These are phyloP conservation scores for Polygonum maritimum DNA, from an alignment of 148 eudicot genomes.

Conservation along the genomic window DNA sequence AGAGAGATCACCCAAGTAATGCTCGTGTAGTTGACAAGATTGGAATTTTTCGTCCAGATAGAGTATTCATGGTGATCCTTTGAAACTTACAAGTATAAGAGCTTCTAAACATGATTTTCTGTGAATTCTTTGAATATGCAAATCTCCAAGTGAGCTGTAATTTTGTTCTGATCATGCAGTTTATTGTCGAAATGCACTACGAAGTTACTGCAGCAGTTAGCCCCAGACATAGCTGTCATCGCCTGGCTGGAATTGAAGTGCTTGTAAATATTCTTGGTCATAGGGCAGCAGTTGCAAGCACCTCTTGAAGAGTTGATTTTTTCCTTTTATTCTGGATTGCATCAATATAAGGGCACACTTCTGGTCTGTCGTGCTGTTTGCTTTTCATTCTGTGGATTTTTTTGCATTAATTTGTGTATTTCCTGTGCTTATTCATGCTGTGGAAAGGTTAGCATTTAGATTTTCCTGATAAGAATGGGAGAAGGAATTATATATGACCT, in stretches of 20 bases:
- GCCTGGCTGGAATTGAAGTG: conserved; percentile 79
- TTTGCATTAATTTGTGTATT: background rate
- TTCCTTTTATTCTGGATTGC: background rate
- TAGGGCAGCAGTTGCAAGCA: conserved; percentile 75
- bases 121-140: background rate
- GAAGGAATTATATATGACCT: too few species aligned
- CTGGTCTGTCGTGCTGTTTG: background rate
- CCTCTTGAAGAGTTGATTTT: conserved; percentile 46
- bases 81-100: background rate
- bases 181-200: conserved; percentile 81
- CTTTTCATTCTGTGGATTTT: background rate
- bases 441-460: too few species aligned
- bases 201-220: conserved; percentile 75
- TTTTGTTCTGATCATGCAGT: conserved; percentile 32
- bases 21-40: conserved; percentile 72
- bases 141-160: conserved; percentile 4
- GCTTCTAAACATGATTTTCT: conserved; percentile 1
- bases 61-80: conserved; percentile 78
- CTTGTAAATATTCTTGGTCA: conserved; percentile 69
- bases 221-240: conserved; percentile 67
- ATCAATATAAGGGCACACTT: conserved; percentile 1
- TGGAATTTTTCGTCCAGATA: conserved; percentile 79
- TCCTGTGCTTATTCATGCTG: background rate
- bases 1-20: conserved; percentile 42
- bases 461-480: too few species aligned